These are phyloP conservation scores for Mycena polygramma DNA, from an alignment of 768 basidiomycete species.

Conservation along the genomic window DNA sequence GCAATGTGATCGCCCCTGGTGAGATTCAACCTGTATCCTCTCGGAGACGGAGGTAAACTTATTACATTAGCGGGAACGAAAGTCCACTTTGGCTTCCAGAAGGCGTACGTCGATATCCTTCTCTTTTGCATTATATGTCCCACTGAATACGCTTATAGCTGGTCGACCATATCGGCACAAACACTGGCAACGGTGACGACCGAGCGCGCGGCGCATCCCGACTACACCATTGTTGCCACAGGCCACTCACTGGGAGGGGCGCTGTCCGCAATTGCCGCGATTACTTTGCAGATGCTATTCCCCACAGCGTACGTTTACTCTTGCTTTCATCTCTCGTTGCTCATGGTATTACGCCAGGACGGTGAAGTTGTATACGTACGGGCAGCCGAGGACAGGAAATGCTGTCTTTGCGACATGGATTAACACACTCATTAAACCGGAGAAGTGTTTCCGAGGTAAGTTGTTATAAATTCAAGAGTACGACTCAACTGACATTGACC, in stretches of 20 bases:
- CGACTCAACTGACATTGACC: conserved; percentile 2
- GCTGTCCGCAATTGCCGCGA: conserved; percentile 53
- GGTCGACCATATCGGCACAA: conserved; percentile 47
- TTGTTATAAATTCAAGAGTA: neutral
- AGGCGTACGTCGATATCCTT: conserved; percentile 1
- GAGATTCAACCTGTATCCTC: neutral
- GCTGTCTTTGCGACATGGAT: conserved; percentile 28
- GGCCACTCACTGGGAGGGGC: conserved; percentile 61
- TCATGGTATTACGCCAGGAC: neutral
- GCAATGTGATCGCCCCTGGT: conserved; percentile 28
- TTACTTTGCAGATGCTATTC: conserved; percentile 49
- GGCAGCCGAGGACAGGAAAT: conserved; percentile 34
- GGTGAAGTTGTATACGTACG: conserved; percentile 34
- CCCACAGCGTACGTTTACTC: conserved; percentile 36
- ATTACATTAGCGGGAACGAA: conserved; percentile 22
- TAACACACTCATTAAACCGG: conserved; percentile 22
- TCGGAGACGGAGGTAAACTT: neutral
- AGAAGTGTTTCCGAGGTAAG: conserved; percentile 29
- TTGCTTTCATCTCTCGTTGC: neutral
- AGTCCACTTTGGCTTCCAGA: conserved; percentile 30
- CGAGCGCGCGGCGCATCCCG: conserved; percentile 49
- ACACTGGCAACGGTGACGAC: conserved; percentile 45
- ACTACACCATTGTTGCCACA: conserved; percentile 49
- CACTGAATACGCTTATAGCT: conserved; percentile 39
- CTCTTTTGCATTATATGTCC: neutral